Evolutionary conservation across 2,329 filamentous ascomycete genomes (phyloP), one percentile per base, ranked within the genome.

Genomic region (Dryadomyces sulphureus): DNA sequence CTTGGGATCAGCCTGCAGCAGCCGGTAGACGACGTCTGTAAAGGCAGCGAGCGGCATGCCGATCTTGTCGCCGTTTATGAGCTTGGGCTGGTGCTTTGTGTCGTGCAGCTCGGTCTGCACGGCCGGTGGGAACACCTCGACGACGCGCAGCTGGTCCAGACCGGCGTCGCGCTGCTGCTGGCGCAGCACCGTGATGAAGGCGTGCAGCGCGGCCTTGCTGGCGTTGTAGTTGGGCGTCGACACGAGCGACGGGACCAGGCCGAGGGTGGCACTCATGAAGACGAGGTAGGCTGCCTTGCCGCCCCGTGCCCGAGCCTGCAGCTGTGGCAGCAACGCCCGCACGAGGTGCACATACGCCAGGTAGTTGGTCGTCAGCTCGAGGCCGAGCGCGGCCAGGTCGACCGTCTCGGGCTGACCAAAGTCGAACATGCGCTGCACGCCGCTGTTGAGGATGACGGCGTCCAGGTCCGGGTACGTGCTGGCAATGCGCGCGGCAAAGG

Each of bases 381-480:
- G 50, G 45, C 61, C 54, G 44, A 72, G 60, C 1, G 50, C 32
- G 2, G 49, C 42, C 7, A 71, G 56, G 46, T 59, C 57, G 17
- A 72, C 62, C 5, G 56, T 62, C 6, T 59, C 59, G 8, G 69
- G 69, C 21, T 61, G 55, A 9, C 60, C 54, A 50, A 73, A 66
- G 52, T 71, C 58, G 51, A 65, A 60, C 0, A 52, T 49, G n/a
- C 59, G 59, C 55, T 75, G 68, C 21, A 69, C 59, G 11, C 69
- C 70, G 5, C 70, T 64, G 54, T 74, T 74, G 38, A 74, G 56
- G 39, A 75, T 61, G 16, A 75, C 52, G 47, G 64, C 63, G 55
- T 75, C 72, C 32, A 75, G 62, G 46, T 70, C 65, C 1, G 68
- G 65, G 50, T 67, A 60, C 11, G 55, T 52, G 14, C 56, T 49